These are phyloP conservation scores for Mortierella claussenii DNA, from an alignment of 192 early-diverging fungal species.

Conservation along the genomic window DNA sequence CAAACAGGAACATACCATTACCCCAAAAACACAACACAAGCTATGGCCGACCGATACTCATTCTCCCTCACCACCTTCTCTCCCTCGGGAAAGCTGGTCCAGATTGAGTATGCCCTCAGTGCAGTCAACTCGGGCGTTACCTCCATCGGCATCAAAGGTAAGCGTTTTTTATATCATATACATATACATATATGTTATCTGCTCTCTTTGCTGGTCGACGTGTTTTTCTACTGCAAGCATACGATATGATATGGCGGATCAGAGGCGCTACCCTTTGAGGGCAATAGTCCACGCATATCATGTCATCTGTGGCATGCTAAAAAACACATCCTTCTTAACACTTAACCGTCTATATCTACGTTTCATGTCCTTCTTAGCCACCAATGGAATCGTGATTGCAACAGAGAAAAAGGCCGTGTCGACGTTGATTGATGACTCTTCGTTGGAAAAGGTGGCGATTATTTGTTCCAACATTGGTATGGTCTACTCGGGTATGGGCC, in stretches of 20 bases:
- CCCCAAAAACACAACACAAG: too few species aligned
- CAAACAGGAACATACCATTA: too few species aligned
- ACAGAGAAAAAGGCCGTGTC: slow-evolving; percentile 97
- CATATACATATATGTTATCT: too few species aligned
- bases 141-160: slow-evolving; percentile 56
- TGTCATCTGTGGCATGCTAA: too few species aligned
- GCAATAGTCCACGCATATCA: too few species aligned
- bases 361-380: too few species aligned
- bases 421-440: slow-evolving; percentile 92
- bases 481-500: slow-evolving; percentile 99
- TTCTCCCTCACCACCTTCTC: slow-evolving; percentile 99
- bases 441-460: slow-evolving; percentile 89
- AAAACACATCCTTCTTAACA: too few species aligned
- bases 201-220: not conserved
- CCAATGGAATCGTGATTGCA: slow-evolving; percentile 97
- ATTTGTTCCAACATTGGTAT: slow-evolving; percentile 96
- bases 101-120: slow-evolving; percentile 98
- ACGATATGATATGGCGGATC: too few species aligned
- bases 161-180: too few species aligned
- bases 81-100: slow-evolving; percentile 97
- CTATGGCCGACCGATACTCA: slow-evolving; percentile 52
- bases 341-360: too few species aligned
- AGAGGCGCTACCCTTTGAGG: too few species aligned
- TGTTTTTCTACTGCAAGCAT: too few species aligned
- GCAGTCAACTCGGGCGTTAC: slow-evolving; percentile 73